A percentile compares a stretch with the other conserved stretches of the same genome.
phyloP scores from a whole-genome alignment of 2,329 filamentous ascomycete genomes.

The Ramularia collo-cygni region DNA sequence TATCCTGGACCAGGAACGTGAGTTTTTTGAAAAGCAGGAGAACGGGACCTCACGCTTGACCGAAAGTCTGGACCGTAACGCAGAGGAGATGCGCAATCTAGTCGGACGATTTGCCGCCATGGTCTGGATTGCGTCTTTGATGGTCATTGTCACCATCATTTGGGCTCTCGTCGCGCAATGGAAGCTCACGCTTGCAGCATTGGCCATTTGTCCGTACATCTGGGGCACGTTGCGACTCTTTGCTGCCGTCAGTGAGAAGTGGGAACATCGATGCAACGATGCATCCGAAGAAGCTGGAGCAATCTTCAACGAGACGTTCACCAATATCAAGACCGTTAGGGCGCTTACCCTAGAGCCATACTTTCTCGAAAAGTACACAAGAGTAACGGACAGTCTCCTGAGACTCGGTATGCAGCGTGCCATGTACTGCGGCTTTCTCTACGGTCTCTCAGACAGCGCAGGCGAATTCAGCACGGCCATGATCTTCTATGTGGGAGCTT shows the following conservation, averaged over 20 bases:
- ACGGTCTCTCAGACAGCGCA: slow-evolving; percentile 68
- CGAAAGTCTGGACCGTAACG: slow-evolving; percentile 70
- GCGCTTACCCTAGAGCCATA: slow-evolving; percentile 65
- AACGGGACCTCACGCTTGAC: slow-evolving; percentile 60
- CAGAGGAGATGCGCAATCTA: slow-evolving; percentile 80
- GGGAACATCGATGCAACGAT: slow-evolving; percentile 64
- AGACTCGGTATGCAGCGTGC: slow-evolving; percentile 60
- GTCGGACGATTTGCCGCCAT: slow-evolving; percentile 71
- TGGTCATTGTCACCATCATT: slow-evolving; percentile 60
- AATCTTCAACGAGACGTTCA: slow-evolving; percentile 67
- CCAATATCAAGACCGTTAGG: slow-evolving; percentile 71
- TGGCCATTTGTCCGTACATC: slow-evolving; percentile 62
- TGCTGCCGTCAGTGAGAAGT: slow-evolving; percentile 57
- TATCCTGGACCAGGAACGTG: slow-evolving; percentile 66
- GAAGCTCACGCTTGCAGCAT: slow-evolving; percentile 71
- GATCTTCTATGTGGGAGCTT: slow-evolving; percentile 75
- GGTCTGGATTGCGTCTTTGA: slow-evolving; percentile 57
- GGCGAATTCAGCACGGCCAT: slow-evolving; percentile 68
- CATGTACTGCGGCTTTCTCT: slow-evolving; percentile 61
- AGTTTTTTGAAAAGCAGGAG: slow-evolving; percentile 67
- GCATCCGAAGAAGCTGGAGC: slow-evolving; percentile 54
- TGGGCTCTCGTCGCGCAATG: slow-evolving; percentile 73
- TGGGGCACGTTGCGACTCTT: slow-evolving; percentile 60
- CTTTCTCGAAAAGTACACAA: slow-evolving; percentile 59
- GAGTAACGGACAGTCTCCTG: slow-evolving; percentile 48